Evolutionary conservation across 1,139 yeast genomes (phyloP), one percentile per base, ranked within the genome.

Genomic region (Meyerozyma sp.): DNA sequence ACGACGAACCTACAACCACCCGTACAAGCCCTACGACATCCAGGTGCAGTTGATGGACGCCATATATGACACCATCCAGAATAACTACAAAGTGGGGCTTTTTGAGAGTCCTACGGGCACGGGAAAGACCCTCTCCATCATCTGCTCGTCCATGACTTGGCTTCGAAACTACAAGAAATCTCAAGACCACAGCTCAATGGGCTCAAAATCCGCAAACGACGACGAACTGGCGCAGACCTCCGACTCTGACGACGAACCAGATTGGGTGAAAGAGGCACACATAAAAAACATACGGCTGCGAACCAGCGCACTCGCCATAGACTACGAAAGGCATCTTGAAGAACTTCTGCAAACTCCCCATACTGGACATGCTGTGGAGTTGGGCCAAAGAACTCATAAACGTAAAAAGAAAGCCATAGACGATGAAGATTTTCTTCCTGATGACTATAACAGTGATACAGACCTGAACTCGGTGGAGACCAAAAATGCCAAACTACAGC

Each of bases 31-130:
- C 0, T 91, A 91, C 61, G 71, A 70, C 25, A 90, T 91, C 48
- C 98, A 91, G 60, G 41, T 75, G 32, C 79, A 84, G 51, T 76
- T 91, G 49, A 91, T 91, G 98, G 69, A 71, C 38, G 77, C 82
- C 26, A 74, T 93, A 18, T 85, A 85, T 56, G 77, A 77, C 23
- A 75, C 89, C 2, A 70, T 91, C 11, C 72, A 75, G 9, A 64
- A 68, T 13, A 70, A 71, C 26, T 80, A 73, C 58, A 87, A 84
- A 57, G 69, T 91, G 2, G 96, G 95, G 0, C 69, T 91, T 7
- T 85, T 91, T 56, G 98, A 91, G 60, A 84, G 95, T 49, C 98
- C 98, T 0, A 91, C 98, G 0, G 98, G 98, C 3, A 87, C 94
- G 1, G 98, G 98, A 4, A 91, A 91, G 62, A 90, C 97, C 0